phyloP scores from a whole-genome alignment of 352 stramenopile genomes.

The Halophytophthora batemanensis region DNA sequence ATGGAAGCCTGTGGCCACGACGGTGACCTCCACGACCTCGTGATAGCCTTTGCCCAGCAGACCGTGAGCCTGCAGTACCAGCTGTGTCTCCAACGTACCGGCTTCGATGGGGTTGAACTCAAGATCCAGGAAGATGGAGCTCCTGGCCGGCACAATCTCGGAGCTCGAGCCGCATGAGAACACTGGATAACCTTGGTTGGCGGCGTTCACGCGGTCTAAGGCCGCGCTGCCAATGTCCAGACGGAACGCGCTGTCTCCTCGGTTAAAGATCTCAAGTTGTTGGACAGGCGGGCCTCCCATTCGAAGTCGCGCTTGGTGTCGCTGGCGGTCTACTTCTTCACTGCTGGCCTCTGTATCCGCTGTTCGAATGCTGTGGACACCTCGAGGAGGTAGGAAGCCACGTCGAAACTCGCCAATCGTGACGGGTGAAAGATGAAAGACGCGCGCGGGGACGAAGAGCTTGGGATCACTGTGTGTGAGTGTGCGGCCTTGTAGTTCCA shows the following conservation, averaged over 20 bases:
- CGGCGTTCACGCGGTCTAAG: constrained; percentile 50
- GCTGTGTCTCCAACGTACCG: constrained; percentile 39
- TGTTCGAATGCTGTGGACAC: background rate
- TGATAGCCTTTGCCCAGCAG: constrained; percentile 70
- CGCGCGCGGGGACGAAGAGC: constrained; percentile 55
- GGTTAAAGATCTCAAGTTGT: constrained; percentile 77
- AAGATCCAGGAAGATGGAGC: constrained; percentile 63
- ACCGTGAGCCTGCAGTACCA: constrained; percentile 67
- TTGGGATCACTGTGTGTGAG: constrained; percentile 60
- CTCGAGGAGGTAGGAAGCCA: constrained; percentile 13
- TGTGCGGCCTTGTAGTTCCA: constrained; percentile 84
- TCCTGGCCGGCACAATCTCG: constrained; percentile 59
- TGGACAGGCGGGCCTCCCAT: constrained; percentile 45
- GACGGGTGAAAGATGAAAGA: constrained; percentile 65
- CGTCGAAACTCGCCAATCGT: constrained; percentile 66
- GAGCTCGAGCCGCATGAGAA: constrained; percentile 46
- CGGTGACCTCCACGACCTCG: constrained; percentile 54
- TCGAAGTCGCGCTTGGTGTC: constrained; percentile 1
- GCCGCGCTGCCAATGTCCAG: constrained; percentile 60
- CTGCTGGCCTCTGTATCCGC: constrained; percentile 5
- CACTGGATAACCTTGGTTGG: constrained; percentile 53
- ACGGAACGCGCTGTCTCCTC: constrained; percentile 61
- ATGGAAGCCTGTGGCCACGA: constrained; percentile 63
- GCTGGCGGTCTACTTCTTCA: constrained; percentile 6
- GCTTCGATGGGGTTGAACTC: constrained; percentile 76